Base-by-base conservation (phyloP, 2,329 filamentous ascomycete genomes). In the Coniochaeta ligniaria region DNA sequence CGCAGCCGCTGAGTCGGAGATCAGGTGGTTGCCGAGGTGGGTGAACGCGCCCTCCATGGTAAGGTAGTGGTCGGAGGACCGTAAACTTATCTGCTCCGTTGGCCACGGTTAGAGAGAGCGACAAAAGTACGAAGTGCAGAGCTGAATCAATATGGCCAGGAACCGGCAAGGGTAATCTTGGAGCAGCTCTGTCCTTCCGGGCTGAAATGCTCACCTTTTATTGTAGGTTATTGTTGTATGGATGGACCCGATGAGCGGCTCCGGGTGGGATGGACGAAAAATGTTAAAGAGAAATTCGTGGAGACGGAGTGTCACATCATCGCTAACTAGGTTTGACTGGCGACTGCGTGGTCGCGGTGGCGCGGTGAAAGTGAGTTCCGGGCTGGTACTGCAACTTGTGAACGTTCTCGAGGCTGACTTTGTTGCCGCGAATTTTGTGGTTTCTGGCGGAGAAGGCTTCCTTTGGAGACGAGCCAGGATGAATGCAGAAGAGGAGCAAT, bases 41-140 rank as follows among this genome's bases (percentile, higher is more conserved):
- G 89, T 94, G 73, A 96, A 96, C 67, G 91, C 90, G 73, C 89
- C 90, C 80, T 95, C 91, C 91, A 95, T 94, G 67, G 67, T 79
- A 62, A 66, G 11, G 11, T 31, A 31, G 47, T 7, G 47, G 47
- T 7, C 14, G 22, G 47, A 28, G 47, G 47, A 31, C 14, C 22
- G 47, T 52, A 31, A 24, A 5, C 2, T 31, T 31, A 24, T 28
- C 47, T 52, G 47, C 24, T 52, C 47, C 22, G 22, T 28, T 17
- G 35, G 35, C 14, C 47, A 26, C 11, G 3, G 14, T 52, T 31
- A 52, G 47, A 28, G 14, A 52, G 12, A 31, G 24, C 24, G 38
- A 41, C 9, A 41, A 41, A n/a, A 41, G 6, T 17, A 41, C 6
- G 17, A 41, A 3, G 38, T n/a, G 38, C 11, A 8, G 12, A 14